Base-by-base conservation (phyloP, 768 basidiomycete genomes). In the Lactarius evosmus region DNA sequence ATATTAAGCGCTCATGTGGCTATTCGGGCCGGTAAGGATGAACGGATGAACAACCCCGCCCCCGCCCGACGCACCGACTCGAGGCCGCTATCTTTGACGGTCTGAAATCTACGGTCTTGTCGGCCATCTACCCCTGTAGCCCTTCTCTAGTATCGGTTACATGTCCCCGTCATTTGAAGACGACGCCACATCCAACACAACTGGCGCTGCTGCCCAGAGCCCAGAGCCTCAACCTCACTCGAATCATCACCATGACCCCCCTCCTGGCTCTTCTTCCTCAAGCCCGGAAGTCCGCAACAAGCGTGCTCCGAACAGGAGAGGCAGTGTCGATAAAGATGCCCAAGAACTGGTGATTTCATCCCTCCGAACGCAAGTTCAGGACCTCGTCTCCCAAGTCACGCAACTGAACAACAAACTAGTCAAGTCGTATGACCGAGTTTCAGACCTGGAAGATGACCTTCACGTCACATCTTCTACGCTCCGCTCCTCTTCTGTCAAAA, bases 381-480 rank as follows among this genome's bases (percentile, higher is more conserved):
- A 97, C 72, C 81, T 98, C 50, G 87, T 93, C 71, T 85, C 89
- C 17, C 96, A 98, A 74, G 92, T 97, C 52, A 86, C 87, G 30
- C 85, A 91, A 72, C 87, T 98, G 67, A 98, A 98, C 75, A 77
- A 80, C 75, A 98, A 98, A 74, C 89, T 99, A 54, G 93, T 99
- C 65, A 81, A 85, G 65, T 92, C 91, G 2, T 96, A 97, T 74
- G 92, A 95, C 74, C 84, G 92, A 33, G 85, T 96, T 33, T 95
- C 95, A 19, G 88, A 93, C 79, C 82, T 99, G 56, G 95, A 98
- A 73, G 96, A 98, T 72, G 83, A 91, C 62, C 76, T 95, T 14
- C 90, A 95, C 70, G 80, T 88, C 58, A 72, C 84, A 4, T 82
- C 83, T 9, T 79, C 84, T 29, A 80, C 83, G 38, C 72, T 87